These are phyloP conservation scores for Nakataea oryzae DNA, from an alignment of 2,329 filamentous ascomycete species.

Conservation along the genomic window DNA sequence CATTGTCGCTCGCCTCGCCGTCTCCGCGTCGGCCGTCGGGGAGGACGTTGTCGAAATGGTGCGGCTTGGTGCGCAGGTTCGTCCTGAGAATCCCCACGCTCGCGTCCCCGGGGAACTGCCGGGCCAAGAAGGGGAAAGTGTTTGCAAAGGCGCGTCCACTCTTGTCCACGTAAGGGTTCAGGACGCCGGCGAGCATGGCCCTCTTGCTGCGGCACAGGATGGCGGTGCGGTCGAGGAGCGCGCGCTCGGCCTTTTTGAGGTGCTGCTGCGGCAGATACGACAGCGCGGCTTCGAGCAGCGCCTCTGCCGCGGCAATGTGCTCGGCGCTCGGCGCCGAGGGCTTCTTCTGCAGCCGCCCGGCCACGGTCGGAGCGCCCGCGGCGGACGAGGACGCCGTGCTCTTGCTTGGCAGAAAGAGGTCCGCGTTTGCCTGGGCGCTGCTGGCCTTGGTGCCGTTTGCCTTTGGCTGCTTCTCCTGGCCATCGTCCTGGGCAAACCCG, in stretches of 20 bases:
- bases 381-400: conserved; percentile 12
- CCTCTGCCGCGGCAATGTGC: conserved; percentile 38
- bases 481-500: conserved; percentile 26
- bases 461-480: background rate
- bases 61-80: conserved; percentile 36
- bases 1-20: conserved; percentile 20
- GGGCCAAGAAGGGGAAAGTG: conserved; percentile 69
- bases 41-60: conserved; percentile 16
- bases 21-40: conserved; percentile 4
- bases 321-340: background rate
- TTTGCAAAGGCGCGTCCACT: conserved; percentile 57
- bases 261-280: conserved; percentile 53
- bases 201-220: conserved; percentile 59
- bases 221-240: conserved; percentile 70
- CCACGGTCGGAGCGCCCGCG: background rate
- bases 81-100: conserved; percentile 62
- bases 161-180: conserved; percentile 62
- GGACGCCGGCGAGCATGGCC: conserved; percentile 70
- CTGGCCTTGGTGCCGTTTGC: conserved; percentile 6
- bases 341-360: conserved; percentile 14
- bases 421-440: conserved; percentile 46
- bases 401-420: conserved; percentile 53
- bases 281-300: conserved; percentile 53
- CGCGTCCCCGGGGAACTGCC: conserved; percentile 50
- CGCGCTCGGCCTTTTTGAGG: conserved; percentile 60